phyloP scores from a whole-genome alignment of 345 rosid genomes.

The Microthlaspi erraticum region DNA sequence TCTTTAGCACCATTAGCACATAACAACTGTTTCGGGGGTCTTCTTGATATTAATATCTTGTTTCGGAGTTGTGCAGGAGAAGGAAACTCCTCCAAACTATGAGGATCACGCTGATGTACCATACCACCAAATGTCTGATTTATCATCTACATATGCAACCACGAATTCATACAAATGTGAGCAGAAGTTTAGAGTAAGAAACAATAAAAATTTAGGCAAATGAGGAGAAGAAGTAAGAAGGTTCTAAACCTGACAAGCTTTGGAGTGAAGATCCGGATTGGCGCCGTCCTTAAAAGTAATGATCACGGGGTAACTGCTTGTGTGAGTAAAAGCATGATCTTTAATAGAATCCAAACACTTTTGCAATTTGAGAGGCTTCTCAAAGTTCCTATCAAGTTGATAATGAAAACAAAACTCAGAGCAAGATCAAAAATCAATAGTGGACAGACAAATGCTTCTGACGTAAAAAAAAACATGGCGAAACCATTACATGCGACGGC shows the following conservation, averaged over 20 bases:
- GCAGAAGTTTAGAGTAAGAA: no score
- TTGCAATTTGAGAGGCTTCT: slow-evolving; percentile 1
- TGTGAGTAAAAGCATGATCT: not conserved
- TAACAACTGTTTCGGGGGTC: slow-evolving; percentile 1
- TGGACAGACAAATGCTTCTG: no score
- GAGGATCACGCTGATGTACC: not conserved
- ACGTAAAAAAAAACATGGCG: no score
- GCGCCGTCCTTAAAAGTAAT: not conserved
- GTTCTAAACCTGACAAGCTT: not conserved
- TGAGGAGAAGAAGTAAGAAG: no score
- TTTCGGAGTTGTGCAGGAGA: not conserved
- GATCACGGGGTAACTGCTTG: not conserved
- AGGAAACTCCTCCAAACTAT: not conserved
- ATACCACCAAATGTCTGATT: not conserved
- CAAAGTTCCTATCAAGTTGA: not conserved
- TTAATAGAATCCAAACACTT: not conserved
- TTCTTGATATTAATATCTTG: not conserved
- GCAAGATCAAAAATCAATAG: no score
- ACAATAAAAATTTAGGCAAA: no score
- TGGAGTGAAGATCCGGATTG: not conserved
- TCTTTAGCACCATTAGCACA: not conserved
- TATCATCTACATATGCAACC: not conserved
- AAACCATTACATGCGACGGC: no score
- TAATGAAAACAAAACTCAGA: not conserved
- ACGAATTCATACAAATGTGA: no score